Base-by-base conservation (phyloP, 306 rosid genomes). In the Inga oerstediana region DNA sequence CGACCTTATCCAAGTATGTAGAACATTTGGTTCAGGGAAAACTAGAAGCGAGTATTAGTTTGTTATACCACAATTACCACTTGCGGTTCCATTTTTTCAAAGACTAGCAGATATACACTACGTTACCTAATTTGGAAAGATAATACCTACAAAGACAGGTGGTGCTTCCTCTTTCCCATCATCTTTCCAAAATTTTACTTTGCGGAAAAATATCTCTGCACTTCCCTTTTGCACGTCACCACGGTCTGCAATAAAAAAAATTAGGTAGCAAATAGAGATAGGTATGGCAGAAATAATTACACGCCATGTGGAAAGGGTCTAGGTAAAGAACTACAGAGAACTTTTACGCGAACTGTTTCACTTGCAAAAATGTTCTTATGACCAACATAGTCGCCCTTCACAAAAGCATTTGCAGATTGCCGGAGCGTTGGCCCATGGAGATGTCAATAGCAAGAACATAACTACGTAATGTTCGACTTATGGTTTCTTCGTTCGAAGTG, bases 101-200 rank as follows among this genome's bases (percentile, higher is more conserved):
- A 81, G 77, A 79, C 73, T 84, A 66, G 44, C 71, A 66, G 34
- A 70, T 19, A 67, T 65, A 83, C 43, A 65, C 37, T 30, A 65
- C 80, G 82, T 74, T 79, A 81, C 89, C 82, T 75, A 82, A 85
- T 88, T 88, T 84, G 74, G 90, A 87, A 89, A 88, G 86, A 92
- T 93, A 91, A 93, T 90, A 93, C 98, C 94, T 90, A 93, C 97
- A 93, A 93, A 93, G 94, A 93, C 90, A 93, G 98, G 98, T 46
- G 98, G 98, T 79, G 98, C 97, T 80, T 94, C 98, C 85, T 89
- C 91, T 85, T 90, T 84, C 64, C 90, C 94, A 5, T 89, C 98
- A 41, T 94, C 98, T 84, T 88, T 92, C 98, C 98, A 94, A 80
- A 94, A 94, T 82, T 92, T 94, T 48, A 92, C 97, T 85, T 90